Conservation (phyloP, 306 rosid genomes). For the Prunus mume region DNA sequence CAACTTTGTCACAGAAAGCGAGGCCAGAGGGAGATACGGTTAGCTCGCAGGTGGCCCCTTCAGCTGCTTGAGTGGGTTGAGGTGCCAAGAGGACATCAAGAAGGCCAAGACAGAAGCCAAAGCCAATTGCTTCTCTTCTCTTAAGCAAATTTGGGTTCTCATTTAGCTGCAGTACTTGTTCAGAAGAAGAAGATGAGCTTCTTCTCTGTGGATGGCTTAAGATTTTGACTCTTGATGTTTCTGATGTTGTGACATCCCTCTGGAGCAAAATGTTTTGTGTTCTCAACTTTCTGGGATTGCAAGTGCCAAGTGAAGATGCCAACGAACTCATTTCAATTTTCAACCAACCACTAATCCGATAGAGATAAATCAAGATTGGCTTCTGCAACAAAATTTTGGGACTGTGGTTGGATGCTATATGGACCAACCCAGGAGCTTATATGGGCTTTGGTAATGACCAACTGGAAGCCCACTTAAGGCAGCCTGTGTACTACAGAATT, state of each 20-base stretch:
- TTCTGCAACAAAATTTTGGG: background rate
- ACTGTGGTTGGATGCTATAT: background rate
- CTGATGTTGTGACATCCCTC: conserved; percentile 13
- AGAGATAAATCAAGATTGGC: conserved; percentile 10
- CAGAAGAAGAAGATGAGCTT: conserved; percentile 1
- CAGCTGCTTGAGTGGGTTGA: conserved; percentile 35
- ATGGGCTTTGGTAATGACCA: background rate
- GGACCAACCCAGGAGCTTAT: background rate
- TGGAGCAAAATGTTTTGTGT: conserved; percentile 6
- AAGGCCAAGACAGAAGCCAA: conserved; percentile 50
- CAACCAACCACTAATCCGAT: conserved; percentile 12
- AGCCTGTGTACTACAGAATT: background rate
- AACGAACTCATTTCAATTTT: conserved; percentile 47
- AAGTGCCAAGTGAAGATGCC: conserved; percentile 28
- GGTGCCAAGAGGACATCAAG: conserved; percentile 19
- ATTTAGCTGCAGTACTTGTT: conserved; percentile 7
- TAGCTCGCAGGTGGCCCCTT: conserved; percentile 49
- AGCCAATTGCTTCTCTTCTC: conserved; percentile 56
- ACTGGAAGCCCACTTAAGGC: background rate
- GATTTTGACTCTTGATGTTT: conserved; percentile 19
- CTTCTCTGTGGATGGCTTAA: background rate
- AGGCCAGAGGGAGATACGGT: conserved; percentile 77
- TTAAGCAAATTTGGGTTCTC: conserved; percentile 24
- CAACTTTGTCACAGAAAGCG: conserved; percentile 73
- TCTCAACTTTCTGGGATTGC: conserved; percentile 24